phyloP scores from a whole-genome alignment of 441 rosid species.

The Jatropha multifida region DNA sequence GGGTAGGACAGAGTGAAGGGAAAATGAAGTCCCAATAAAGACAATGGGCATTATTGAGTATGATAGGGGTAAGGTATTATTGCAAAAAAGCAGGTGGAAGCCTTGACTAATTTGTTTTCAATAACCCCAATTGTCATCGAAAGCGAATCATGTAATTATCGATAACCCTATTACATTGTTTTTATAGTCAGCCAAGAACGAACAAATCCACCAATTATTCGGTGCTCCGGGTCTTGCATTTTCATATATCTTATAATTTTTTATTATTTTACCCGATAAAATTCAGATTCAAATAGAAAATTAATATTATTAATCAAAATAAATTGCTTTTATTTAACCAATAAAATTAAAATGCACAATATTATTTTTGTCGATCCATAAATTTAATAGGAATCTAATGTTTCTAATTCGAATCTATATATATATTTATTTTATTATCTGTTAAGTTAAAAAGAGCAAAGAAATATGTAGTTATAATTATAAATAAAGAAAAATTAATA shows the following conservation, averaged over 20 bases:
- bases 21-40: neutral
- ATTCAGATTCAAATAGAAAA: too few species aligned
- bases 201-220: neutral
- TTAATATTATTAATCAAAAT: too few species aligned
- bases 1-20: neutral
- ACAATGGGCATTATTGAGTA: slow-evolving; percentile 23
- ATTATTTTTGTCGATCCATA: too few species aligned
- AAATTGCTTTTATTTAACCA: too few species aligned
- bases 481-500: too few species aligned
- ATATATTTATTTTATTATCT: too few species aligned
- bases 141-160: neutral
- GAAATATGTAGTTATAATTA: too few species aligned
- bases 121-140: neutral
- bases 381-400: too few species aligned
- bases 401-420: too few species aligned
- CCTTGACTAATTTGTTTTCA: neutral
- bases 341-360: too few species aligned
- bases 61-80: neutral
- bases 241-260: neutral
- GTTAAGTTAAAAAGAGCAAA: too few species aligned
- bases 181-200: neutral
- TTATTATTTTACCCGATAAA: too few species aligned
- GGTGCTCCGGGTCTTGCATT: neutral
- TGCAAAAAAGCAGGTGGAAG: neutral
- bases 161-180: neutral